Percentiles rank a stretch among this genome's conserved stretches.
Conservation (phyloP, 805 yeast species). For the Schwanniomyces sp. region DNA sequence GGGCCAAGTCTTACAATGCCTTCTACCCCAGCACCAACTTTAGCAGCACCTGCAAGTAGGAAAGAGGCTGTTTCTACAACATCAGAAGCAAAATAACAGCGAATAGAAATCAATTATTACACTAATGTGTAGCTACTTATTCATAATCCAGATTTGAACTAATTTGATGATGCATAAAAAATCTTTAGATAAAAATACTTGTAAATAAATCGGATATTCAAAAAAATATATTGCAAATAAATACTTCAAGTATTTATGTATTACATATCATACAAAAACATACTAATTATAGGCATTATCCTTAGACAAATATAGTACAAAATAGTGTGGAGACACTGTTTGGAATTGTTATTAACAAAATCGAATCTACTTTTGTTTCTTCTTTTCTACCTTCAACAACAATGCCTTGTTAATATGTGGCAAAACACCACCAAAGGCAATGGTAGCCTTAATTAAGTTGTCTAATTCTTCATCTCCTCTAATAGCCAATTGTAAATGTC, state of each 20-base stretch:
- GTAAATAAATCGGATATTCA: neutral
- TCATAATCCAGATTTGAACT: too few species aligned
- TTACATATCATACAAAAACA: slow-evolving; percentile 2
- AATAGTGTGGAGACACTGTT: neutral
- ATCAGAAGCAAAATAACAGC: neutral
- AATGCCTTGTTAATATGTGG: slow-evolving; percentile 89
- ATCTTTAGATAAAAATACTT: neutral
- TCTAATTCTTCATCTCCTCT: slow-evolving; percentile 98
- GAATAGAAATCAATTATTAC: neutral
- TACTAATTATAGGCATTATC: neutral
- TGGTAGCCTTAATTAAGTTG: slow-evolving; percentile 89
- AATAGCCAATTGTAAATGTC: slow-evolving; percentile 94
- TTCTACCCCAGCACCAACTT: neutral
- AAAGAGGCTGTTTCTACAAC: neutral
- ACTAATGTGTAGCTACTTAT: too few species aligned
- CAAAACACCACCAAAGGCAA: slow-evolving; percentile 97
- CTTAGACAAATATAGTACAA: slow-evolving; percentile 1
- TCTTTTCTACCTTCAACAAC: slow-evolving; percentile 72
- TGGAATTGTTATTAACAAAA: neutral
- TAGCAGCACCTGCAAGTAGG: neutral
- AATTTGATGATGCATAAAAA: neutral
- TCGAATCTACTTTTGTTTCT: slow-evolving; percentile 25
- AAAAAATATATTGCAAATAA: neutral
- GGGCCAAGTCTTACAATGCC: neutral
- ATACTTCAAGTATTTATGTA: slow-evolving; percentile 2